Percentiles rank a stretch among this genome's conserved stretches.
phyloP scores from a whole-genome alignment of 371 early-diverging fungal species.

The Phascolomyces articulosus region DNA sequence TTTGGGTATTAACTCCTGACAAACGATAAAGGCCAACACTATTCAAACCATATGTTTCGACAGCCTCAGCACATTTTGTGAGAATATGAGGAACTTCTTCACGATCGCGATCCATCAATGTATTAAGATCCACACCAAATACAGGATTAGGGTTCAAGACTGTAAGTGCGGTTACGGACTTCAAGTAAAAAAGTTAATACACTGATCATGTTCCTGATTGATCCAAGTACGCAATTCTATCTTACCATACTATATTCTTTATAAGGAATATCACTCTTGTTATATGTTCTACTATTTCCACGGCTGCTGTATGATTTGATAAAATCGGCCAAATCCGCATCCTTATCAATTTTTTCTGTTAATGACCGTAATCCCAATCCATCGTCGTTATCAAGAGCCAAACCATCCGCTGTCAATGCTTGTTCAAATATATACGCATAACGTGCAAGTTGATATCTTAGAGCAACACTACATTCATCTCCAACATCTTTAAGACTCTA shows the following conservation, averaged over 20 bases:
- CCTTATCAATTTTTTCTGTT: slow-evolving; percentile 66
- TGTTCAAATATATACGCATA: slow-evolving; percentile 63
- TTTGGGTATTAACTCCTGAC: slow-evolving; percentile 73
- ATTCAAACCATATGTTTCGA: slow-evolving; percentile 74
- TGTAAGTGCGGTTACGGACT: slow-evolving; percentile 58
- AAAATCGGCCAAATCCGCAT: slow-evolving; percentile 49
- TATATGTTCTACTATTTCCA: slow-evolving; percentile 24
- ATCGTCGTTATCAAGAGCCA: slow-evolving; percentile 38
- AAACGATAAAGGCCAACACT: slow-evolving; percentile 84
- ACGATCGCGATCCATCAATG: slow-evolving; percentile 68
- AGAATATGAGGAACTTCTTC: slow-evolving; percentile 77
- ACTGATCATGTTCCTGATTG: too few species aligned
- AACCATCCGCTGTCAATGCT: slow-evolving; percentile 34
- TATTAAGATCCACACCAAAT: slow-evolving; percentile 70
- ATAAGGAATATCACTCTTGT: slow-evolving; percentile 54
- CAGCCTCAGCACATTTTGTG: slow-evolving; percentile 73
- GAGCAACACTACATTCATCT: slow-evolving; percentile 72
- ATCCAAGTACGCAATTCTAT: too few species aligned
- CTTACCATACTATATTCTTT: slow-evolving; percentile 62
- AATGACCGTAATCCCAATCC: slow-evolving; percentile 56
- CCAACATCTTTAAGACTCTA: slow-evolving; percentile 70
- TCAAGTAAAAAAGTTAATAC: too few species aligned
- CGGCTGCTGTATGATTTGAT: slow-evolving; percentile 37
- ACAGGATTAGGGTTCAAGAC: slow-evolving; percentile 63
- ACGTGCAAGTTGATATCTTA: slow-evolving; percentile 71